phyloP scores from a whole-genome alignment of 2,329 filamentous ascomycete species.

The Myrmaecium sp. region DNA sequence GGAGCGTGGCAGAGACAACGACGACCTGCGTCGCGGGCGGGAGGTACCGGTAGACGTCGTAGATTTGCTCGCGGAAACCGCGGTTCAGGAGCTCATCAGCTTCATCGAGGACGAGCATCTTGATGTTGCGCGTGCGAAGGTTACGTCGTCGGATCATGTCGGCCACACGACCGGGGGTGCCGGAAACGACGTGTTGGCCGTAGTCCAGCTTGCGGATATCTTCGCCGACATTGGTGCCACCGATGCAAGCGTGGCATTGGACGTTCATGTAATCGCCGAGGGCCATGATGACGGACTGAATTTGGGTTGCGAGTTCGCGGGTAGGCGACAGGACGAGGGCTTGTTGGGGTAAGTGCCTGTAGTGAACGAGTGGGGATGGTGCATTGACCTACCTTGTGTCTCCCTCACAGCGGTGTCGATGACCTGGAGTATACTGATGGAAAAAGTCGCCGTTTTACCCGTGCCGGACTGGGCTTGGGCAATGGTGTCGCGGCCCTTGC shows the following conservation, averaged over 20 bases:
- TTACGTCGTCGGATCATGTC: conserved; percentile 66
- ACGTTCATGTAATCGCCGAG: conserved; percentile 99
- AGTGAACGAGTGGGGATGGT: conserved; percentile 1
- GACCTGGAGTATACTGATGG: conserved; percentile 88
- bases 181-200: conserved; percentile 92
- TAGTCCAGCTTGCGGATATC: conserved; percentile 97
- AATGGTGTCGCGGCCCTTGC: conserved; percentile 97
- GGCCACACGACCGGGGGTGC: conserved; percentile 90
- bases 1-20: conserved; percentile 87
- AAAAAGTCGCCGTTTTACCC: conserved; percentile 92
- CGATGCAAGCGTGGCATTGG: conserved; percentile 96
- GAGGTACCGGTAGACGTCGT: conserved; percentile 94
- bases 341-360: conserved; percentile 9
- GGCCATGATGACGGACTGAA: conserved; percentile 97
- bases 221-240: conserved; percentile 92
- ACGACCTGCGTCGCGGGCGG: conserved; percentile 97
- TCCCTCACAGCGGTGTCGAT: conserved; percentile 87
- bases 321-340: conserved; percentile 91
- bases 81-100: conserved; percentile 73
- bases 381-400: conserved; percentile 54
- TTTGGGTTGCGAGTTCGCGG: conserved; percentile 91
- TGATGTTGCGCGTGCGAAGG: conserved; percentile 57
- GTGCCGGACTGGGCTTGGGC: conserved; percentile 95
- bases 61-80: conserved; percentile 96
- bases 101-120: conserved; percentile 63